Percentiles rank a stretch among this genome's conserved stretches.
Evolutionary conservation across 2,329 filamentous ascomycete species (phyloP).

Genomic region (Myriosclerotinia scirpicola): DNA sequence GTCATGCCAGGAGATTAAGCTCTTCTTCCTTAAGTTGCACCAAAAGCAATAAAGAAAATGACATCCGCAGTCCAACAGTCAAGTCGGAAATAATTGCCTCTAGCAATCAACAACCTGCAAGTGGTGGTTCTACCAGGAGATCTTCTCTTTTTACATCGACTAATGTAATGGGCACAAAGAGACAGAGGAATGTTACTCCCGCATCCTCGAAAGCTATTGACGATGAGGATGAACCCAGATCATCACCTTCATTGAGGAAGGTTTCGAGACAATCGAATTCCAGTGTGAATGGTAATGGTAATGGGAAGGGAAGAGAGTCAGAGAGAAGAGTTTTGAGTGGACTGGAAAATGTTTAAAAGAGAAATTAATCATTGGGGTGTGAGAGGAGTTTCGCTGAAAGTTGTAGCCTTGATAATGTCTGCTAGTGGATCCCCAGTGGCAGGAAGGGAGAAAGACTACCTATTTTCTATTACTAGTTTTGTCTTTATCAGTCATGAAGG

Average conservation of each 20-base stretch:
- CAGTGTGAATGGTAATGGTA: constrained; percentile 4
- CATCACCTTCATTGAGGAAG: constrained; percentile 33
- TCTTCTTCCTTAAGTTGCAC: constrained; percentile 12
- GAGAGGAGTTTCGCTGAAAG: not conserved
- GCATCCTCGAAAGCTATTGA: constrained; percentile 49
- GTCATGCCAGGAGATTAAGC: constrained; percentile 15
- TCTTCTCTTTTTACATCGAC: constrained; percentile 29
- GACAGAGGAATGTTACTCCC: constrained; percentile 50
- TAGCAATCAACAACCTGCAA: constrained; percentile 8
- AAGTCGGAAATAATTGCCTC: not conserved
- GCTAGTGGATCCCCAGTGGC: not conserved
- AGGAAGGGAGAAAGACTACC: not conserved
- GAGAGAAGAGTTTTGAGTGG: constrained; percentile 31
- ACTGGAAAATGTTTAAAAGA: constrained; percentile 34
- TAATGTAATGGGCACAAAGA: constrained; percentile 42
- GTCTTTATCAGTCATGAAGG: not conserved
- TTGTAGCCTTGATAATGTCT: not conserved
- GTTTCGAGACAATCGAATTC: constrained; percentile 30
- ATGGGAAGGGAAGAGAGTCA: constrained; percentile 22
- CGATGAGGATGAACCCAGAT: constrained; percentile 47
- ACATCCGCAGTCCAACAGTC: constrained; percentile 2
- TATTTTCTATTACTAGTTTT: not conserved
- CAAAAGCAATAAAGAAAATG: constrained; percentile 17
- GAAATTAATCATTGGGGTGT: not conserved
- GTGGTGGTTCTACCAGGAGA: constrained; percentile 26